Evolutionary conservation across 306 rosid genomes (phyloP), one percentile per base, ranked within the genome.

Genomic region (Citrullus mucosospermus): DNA sequence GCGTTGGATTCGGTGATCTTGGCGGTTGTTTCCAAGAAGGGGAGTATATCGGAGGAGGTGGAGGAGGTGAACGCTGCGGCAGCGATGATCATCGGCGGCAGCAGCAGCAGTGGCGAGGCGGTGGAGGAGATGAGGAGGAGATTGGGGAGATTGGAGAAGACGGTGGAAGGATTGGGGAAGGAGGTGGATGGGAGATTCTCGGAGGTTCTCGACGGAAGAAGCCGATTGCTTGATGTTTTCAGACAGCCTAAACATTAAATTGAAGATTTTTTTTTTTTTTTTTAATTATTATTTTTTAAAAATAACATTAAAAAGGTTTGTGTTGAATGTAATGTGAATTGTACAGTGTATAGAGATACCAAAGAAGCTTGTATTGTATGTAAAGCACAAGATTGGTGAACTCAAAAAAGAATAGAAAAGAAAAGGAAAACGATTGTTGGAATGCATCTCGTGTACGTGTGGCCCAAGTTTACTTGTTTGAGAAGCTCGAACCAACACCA

Each of bases 181-280:
- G 77, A 79, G 55, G 77, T 79, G 30, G 67, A 79, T 16, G 38
- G 77, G 7, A 60, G 28, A 22, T 79, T 79, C 67, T 68, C 77
- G 39, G 81, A 69, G 41, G 77, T 68, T 68, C 43, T 79, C 1
- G 77, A 59, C 13, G 81, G 77, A 66, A 67, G 81, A 79, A 79
- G 10, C 34, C 68, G 61, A 38, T 25, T 79, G 32, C 57, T 79
- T 25, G 65, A 69, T 53, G 43, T 30, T 9, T 51, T 78, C 20
- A 44, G 80, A 48, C 48, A 50, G 3, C 39, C 13, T 0, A 46
- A 59, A 16, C 38, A 56, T 18, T 22, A 22, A 71, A 25, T 5
- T 22, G 5, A 20, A 14, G 56, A 69, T 5, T 13, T 44, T 43
- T 43, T 48, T 32, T 32, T 32, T 32, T 32, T 32, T 32, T 32